Conservation (phyloP, 768 basidiomycete species). For the Lactarius tabidus region DNA sequence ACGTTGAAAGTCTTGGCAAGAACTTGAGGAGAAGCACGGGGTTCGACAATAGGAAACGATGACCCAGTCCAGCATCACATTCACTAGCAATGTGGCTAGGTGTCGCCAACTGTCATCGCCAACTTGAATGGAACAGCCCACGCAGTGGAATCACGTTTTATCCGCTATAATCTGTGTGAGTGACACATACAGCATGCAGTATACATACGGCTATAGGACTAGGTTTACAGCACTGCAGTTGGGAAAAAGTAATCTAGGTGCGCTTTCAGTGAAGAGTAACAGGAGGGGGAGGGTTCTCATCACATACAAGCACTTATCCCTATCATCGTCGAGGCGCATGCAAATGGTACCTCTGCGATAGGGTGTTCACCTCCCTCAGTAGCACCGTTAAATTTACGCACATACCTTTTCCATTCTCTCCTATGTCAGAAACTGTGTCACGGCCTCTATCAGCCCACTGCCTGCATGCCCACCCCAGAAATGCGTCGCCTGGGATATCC, state of each 20-base stretch:
- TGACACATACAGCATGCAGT: background rate
- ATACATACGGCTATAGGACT: background rate
- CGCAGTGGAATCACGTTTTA: background rate
- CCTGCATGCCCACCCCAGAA: conserved; percentile 25
- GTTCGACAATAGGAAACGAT: background rate
- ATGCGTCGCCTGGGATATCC: conserved; percentile 23
- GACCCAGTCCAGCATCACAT: background rate
- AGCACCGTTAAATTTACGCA: background rate
- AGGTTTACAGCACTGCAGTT: background rate
- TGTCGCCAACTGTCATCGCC: background rate
- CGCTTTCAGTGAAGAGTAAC: background rate
- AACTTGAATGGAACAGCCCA: background rate
- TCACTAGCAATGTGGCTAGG: background rate
- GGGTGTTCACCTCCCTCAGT: background rate
- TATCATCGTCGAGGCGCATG: background rate
- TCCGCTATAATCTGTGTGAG: background rate
- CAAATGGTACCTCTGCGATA: background rate
- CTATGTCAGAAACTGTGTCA: conserved; percentile 15
- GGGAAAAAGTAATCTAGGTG: background rate
- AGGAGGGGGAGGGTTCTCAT: background rate
- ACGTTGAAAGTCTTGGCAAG: background rate
- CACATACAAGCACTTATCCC: background rate
- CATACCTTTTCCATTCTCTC: background rate
- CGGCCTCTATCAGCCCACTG: conserved; percentile 20
- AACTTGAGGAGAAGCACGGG: background rate